A percentile compares a stretch with the other conserved stretches of the same genome.
Evolutionary conservation across 2,329 filamentous ascomycete species (phyloP).

Genomic region (Scopulariopsis brevicaulis): DNA sequence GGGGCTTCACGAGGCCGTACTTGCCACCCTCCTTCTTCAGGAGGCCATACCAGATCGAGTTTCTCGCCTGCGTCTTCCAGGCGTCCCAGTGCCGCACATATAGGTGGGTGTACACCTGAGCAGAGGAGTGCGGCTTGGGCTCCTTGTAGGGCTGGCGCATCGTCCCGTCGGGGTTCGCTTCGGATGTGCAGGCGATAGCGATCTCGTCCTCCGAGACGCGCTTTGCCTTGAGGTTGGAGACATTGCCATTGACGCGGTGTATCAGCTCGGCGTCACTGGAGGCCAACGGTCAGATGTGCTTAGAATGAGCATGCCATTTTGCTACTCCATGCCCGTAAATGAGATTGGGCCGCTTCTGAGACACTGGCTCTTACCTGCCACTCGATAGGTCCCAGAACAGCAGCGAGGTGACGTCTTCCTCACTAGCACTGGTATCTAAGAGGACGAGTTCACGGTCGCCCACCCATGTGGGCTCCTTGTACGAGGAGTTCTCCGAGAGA

Average conservation of each 20-base stretch:
- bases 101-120: constrained; percentile 60
- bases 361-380: constrained; percentile 4
- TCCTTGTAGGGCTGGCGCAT: constrained; percentile 56
- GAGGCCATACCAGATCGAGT: constrained; percentile 62
- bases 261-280: constrained; percentile 5
- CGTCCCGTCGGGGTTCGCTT: constrained; percentile 56
- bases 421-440: constrained; percentile 30
- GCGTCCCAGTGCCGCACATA: constrained; percentile 78
- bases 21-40: constrained; percentile 32
- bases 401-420: constrained; percentile 35
- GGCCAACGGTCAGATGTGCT: neutral
- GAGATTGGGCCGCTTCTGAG: too few species aligned
- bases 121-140: constrained; percentile 49
- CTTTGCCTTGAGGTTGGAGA: constrained; percentile 50
- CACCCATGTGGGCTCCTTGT: constrained; percentile 68
- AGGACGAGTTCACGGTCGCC: constrained; percentile 49
- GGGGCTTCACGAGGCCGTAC: constrained; percentile 28
- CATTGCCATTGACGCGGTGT: constrained; percentile 21
- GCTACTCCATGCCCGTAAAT: too few species aligned
- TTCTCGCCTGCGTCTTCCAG: constrained; percentile 59
- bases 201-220: constrained; percentile 34
- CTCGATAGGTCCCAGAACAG: constrained; percentile 19
- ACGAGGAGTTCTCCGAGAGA: constrained; percentile 52
- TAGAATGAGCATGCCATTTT: neutral
- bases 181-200: constrained; percentile 48